Conservation (phyloP, 2,329 filamentous ascomycete genomes). For the Diaporthe sp. region DNA sequence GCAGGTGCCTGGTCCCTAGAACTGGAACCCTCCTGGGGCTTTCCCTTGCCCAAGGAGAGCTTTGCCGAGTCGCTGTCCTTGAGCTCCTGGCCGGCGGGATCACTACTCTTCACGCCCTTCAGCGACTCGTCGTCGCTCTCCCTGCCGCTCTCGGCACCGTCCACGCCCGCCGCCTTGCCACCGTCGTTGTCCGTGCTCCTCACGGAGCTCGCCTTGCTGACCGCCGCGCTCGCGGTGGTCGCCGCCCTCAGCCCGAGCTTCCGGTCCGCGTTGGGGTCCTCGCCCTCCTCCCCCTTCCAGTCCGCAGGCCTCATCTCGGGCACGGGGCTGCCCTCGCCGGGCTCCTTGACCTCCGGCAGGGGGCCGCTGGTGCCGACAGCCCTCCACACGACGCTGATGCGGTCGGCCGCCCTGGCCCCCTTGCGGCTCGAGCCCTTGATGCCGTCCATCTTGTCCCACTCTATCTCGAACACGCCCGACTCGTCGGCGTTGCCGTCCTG, state of each 20-base stretch:
- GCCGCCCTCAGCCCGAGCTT: constrained; percentile 75
- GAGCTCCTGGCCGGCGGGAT: constrained; percentile 13
- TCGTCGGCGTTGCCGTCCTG: constrained; percentile 72
- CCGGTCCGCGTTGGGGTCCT: constrained; percentile 63
- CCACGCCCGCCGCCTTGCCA: neutral
- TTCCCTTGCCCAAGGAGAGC: neutral
- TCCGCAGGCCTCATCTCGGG: constrained; percentile 77
- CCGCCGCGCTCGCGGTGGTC: constrained; percentile 71
- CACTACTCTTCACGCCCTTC: constrained; percentile 36
- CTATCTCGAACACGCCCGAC: constrained; percentile 70
- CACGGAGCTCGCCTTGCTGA: constrained; percentile 80
- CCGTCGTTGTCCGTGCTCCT: constrained; percentile 47
- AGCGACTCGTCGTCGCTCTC: constrained; percentile 41
- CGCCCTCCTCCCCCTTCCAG: constrained; percentile 73
- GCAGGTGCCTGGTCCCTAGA: too few species aligned
- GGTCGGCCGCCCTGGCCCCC: constrained; percentile 84
- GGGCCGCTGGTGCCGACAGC: constrained; percentile 45
- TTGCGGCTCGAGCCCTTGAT: constrained; percentile 91
- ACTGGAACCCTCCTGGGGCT: neutral
- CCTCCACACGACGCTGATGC: constrained; percentile 87
- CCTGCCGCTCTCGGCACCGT: constrained; percentile 33
- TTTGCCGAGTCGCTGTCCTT: neutral
- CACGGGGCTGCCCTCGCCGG: constrained; percentile 73
- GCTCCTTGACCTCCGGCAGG: constrained; percentile 67
- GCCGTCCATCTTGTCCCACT: constrained; percentile 83